Conservation (phyloP, 2,329 filamentous ascomycete species). For the Ascosphaera apis region DNA sequence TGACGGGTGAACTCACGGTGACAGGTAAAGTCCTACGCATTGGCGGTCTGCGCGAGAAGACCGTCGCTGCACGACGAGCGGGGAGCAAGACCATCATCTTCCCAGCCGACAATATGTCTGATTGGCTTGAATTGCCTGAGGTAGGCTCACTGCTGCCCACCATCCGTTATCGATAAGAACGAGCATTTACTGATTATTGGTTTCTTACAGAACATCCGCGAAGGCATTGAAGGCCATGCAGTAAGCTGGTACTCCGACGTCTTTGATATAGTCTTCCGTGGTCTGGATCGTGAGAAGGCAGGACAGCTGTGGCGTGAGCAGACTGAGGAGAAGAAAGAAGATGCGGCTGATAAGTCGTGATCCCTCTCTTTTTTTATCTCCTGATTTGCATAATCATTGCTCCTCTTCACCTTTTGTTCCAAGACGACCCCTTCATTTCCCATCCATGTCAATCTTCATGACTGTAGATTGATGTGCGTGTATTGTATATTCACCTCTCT, state of each 20-base stretch:
- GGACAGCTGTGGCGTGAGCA: conserved; percentile 49
- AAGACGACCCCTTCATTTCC: background rate
- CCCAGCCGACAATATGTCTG: conserved; percentile 81
- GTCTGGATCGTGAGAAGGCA: conserved; percentile 48
- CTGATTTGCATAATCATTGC: background rate
- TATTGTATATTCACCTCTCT: no score
- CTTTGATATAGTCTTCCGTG: conserved; percentile 72
- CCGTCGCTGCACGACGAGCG: conserved; percentile 75
- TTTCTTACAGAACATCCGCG: conserved; percentile 68
- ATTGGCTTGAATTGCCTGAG: conserved; percentile 93
- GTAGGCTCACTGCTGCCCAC: conserved; percentile 31
- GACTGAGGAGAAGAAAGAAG: conserved; percentile 32
- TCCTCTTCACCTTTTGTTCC: background rate
- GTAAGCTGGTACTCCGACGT: conserved; percentile 89
- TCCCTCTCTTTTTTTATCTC: background rate
- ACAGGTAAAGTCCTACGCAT: conserved; percentile 93
- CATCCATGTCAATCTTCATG: no score
- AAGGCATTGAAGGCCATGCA: conserved; percentile 75
- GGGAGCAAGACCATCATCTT: conserved; percentile 89
- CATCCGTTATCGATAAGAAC: conserved; percentile 3
- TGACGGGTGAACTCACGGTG: conserved; percentile 93
- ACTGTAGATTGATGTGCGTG: no score
- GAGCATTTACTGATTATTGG: conserved; percentile 6
- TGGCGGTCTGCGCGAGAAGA: conserved; percentile 87
- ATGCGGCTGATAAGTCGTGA: conserved; percentile 3